A percentile compares a stretch with the other conserved stretches of the same genome.
phyloP scores from a whole-genome alignment of 805 yeast species.

The Hyphopichia homilentoma region DNA sequence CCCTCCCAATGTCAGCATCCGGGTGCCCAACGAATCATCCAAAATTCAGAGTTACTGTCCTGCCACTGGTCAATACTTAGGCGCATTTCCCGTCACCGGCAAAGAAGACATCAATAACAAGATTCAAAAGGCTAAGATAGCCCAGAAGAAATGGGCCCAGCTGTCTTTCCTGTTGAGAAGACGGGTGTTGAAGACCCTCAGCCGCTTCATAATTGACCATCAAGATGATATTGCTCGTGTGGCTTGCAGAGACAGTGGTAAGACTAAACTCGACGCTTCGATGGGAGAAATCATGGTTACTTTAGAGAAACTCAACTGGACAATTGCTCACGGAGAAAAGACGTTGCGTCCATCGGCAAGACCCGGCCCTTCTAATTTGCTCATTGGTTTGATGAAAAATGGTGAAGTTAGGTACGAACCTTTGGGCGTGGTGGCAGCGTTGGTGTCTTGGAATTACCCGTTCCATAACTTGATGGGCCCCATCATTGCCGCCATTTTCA shows the following conservation, averaged over 20 bases:
- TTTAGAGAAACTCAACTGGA: constrained; percentile 89
- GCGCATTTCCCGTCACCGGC: constrained; percentile 63
- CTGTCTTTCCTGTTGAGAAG: constrained; percentile 66
- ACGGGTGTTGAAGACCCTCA: constrained; percentile 65
- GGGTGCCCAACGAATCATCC: constrained; percentile 58
- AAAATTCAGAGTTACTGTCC: constrained; percentile 88
- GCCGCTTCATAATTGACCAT: constrained; percentile 67
- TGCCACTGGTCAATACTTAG: constrained; percentile 89
- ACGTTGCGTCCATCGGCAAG: constrained; percentile 68
- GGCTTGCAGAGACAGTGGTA: constrained; percentile 96
- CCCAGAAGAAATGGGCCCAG: constrained; percentile 49
- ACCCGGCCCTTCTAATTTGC: constrained; percentile 81
- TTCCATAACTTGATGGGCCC: constrained; percentile 95
- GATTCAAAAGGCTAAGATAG: constrained; percentile 48
- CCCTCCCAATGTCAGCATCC: constrained; percentile 52
- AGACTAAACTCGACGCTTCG: constrained; percentile 91
- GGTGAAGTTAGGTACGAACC: constrained; percentile 96
- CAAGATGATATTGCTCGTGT: constrained; percentile 86
- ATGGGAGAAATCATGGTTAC: constrained; percentile 97
- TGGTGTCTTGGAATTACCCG: constrained; percentile 97
- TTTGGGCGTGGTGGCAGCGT: constrained; percentile 79
- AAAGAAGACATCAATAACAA: constrained; percentile 66
- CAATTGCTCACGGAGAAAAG: constrained; percentile 73
- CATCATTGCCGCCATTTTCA: constrained; percentile 77
- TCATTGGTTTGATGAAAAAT: constrained; percentile 78